Conservation (phyloP, 495 filamentous ascomycete species). For the Penicillium coprophilum region DNA sequence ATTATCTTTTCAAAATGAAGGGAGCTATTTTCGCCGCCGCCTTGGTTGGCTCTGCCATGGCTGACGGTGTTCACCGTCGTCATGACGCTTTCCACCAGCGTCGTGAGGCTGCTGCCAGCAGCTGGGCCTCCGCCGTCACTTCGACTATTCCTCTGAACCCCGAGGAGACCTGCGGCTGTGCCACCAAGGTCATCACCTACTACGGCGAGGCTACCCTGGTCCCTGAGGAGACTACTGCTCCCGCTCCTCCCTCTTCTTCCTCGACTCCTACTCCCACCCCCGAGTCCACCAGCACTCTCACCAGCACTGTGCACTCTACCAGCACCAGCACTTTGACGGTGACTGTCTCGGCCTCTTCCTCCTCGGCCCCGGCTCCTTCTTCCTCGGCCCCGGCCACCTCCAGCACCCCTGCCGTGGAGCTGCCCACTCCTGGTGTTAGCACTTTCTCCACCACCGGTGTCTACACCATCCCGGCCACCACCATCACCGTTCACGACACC, state of each 20-base stretch:
- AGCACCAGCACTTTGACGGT: conserved; percentile 44
- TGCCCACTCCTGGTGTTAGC: conserved; percentile 67
- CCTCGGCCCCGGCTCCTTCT: conserved; percentile 36
- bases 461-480: conserved; percentile 80
- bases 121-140: conserved; percentile 26
- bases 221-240: conserved; percentile 20
- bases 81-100: conserved; percentile 61
- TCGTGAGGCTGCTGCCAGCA: conserved; percentile 20
- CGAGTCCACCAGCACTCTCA: conserved; percentile 23
- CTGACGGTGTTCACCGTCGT: conserved; percentile 57
- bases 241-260: conserved; percentile 6
- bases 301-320: conserved; percentile 39
- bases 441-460: conserved; percentile 68
- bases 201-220: conserved; percentile 57
- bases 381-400: conserved; percentile 32
- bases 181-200: conserved; percentile 63
- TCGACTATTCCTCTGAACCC: conserved; percentile 20
- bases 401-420: conserved; percentile 16
- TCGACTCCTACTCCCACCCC: conserved; percentile 10
- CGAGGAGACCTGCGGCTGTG: conserved; percentile 62
- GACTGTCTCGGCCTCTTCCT: conserved; percentile 24
- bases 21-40: conserved; percentile 63
- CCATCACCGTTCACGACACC: conserved; percentile 66
- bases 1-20: conserved; percentile 61
- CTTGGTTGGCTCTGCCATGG: conserved; percentile 61